These are phyloP conservation scores for Backusella psychrophila DNA, from an alignment of 192 early-diverging fungal genomes.

Conservation along the genomic window DNA sequence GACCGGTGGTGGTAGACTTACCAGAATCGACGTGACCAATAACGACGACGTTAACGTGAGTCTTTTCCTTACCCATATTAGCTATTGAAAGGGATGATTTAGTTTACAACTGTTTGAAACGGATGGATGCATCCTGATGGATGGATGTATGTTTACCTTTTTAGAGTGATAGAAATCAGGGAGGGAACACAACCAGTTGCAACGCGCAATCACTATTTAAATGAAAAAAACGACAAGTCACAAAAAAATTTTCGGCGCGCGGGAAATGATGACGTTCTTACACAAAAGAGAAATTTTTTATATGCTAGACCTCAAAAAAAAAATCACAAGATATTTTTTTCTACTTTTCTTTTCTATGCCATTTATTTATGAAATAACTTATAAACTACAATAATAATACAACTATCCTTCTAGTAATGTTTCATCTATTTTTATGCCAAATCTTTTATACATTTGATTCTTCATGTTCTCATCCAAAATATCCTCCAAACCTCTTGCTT, in stretches of 20 bases:
- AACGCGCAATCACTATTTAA: neutral
- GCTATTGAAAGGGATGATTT: neutral
- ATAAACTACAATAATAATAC: neutral
- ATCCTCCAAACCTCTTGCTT: conserved; percentile 63
- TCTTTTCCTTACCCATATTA: conserved; percentile 73
- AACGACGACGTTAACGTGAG: conserved; percentile 92
- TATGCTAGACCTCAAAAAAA: neutral
- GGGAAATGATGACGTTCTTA: neutral
- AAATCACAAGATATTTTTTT: neutral
- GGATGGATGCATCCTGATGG: conserved; percentile 7
- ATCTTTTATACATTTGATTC: conserved; percentile 63
- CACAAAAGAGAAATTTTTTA: neutral
- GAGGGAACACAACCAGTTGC: neutral
- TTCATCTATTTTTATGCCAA: conserved; percentile 81
- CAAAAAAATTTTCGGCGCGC: neutral
- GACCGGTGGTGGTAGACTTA: conserved; percentile 99
- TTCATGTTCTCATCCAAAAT: conserved; percentile 73
- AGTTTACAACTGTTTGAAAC: neutral
- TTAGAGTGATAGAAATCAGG: conserved; percentile 7
- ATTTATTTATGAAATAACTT: neutral
- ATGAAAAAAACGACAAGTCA: neutral
- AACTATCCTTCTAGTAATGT: conserved; percentile 66
- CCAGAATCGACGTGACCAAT: conserved; percentile 99
- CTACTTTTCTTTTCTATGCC: neutral
- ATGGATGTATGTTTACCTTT: conserved; percentile 3